Evolutionary conservation across 192 early-diverging fungal genomes (phyloP).

Genomic region (Funneliformis mosseae): DNA sequence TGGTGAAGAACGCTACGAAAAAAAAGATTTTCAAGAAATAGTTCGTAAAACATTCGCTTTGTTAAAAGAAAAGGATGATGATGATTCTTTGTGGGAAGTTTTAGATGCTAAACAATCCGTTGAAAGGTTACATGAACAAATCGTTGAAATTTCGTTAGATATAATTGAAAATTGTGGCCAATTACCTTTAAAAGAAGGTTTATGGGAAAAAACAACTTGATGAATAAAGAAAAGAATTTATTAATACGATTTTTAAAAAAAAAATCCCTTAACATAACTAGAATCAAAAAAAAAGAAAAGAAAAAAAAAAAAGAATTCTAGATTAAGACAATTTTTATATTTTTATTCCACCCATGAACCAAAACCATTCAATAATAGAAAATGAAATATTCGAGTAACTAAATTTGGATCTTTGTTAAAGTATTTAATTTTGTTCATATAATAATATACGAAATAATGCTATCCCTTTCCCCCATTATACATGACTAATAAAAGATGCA

Average conservation of each 20-base stretch:
- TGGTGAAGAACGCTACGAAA: conserved; percentile 93
- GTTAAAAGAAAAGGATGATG: neutral
- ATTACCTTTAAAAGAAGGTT: conserved; percentile 19
- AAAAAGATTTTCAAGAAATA: conserved; percentile 76
- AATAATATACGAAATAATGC: neutral
- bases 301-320: too few relatives aligned
- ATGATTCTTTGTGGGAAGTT: conserved; percentile 11
- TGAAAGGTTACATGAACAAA: conserved; percentile 5
- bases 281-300: neutral
- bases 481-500: neutral
- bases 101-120: conserved; percentile 9
- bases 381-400: too few relatives aligned
- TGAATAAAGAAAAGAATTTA: neutral
- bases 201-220: neutral
- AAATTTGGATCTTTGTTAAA: neutral
- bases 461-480: neutral
- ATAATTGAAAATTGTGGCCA: conserved; percentile 11
- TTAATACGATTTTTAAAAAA: too few relatives aligned
- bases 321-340: too few relatives aligned
- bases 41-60: conserved; percentile 69
- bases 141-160: neutral
- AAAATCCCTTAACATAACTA: neutral
- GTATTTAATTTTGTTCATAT: neutral
- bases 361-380: too few relatives aligned
- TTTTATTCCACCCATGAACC: neutral